Conservation (phyloP, 345 rosid species). For the Arabis hirsuta region DNA sequence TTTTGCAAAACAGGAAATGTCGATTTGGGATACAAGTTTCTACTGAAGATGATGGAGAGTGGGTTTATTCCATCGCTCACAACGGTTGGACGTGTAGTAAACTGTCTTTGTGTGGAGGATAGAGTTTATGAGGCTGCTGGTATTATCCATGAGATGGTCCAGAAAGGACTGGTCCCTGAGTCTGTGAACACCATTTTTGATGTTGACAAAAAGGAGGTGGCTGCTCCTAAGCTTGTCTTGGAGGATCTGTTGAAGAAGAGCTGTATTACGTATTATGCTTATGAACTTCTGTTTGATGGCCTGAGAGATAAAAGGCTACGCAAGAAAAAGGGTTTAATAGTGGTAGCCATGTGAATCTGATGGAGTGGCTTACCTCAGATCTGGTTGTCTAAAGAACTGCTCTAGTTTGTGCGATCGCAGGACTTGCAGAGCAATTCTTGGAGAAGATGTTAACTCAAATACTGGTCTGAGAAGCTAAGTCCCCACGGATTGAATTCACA, state of each 20-base stretch:
- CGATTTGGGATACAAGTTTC: conserved; percentile 59
- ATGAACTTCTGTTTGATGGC: conserved; percentile 85
- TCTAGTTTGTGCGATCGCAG: conserved; percentile 5
- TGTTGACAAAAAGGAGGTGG: conserved; percentile 72
- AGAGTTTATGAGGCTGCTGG: conserved; percentile 73
- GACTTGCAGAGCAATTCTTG: conserved; percentile 4
- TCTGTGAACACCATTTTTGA: conserved; percentile 74
- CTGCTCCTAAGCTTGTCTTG: conserved; percentile 89
- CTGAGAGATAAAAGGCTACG: conserved; percentile 71
- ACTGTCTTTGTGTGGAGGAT: conserved; percentile 76
- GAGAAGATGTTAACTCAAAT: conserved; percentile 19
- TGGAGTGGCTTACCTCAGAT: conserved; percentile 19
- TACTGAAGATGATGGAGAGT: conserved; percentile 59
- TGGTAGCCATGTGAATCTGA: conserved; percentile 31
- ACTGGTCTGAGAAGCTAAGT: not conserved
- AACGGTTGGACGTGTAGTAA: conserved; percentile 79
- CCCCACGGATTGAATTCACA: not conserved
- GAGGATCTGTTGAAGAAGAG: conserved; percentile 88
- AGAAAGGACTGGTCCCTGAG: conserved; percentile 72
- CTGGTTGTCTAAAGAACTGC: conserved; percentile 5
- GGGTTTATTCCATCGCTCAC: conserved; percentile 71
- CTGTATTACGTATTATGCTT: conserved; percentile 76
- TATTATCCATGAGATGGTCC: conserved; percentile 73
- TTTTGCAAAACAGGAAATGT: conserved; percentile 77
- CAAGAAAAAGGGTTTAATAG: conserved; percentile 53